A percentile compares a stretch with the other conserved stretches of the same genome.
Conservation (phyloP, 768 basidiomycete species). For the Leccinum variicolor region DNA sequence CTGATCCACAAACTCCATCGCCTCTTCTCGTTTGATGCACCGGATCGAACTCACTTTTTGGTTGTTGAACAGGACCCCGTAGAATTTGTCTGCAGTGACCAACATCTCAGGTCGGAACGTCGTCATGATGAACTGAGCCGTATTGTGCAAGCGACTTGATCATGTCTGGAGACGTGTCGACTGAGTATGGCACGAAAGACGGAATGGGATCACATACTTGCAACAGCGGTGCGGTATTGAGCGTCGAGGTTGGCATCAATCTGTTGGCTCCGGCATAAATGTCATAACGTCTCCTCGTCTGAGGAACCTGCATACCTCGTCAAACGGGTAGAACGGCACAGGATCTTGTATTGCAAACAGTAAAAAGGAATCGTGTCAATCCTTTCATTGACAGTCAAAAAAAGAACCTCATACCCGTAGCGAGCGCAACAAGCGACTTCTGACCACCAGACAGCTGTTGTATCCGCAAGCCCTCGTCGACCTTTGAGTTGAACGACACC, state of each 20-base stretch:
- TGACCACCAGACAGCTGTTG: constrained; percentile 98
- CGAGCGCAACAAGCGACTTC: constrained; percentile 94
- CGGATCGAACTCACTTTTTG: constrained; percentile 92
- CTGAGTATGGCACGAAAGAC: constrained; percentile 35
- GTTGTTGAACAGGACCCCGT: constrained; percentile 94
- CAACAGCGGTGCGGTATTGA: constrained; percentile 95
- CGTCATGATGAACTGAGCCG: constrained; percentile 96
- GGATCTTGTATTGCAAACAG: constrained; percentile 99
- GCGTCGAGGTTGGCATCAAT: constrained; percentile 98
- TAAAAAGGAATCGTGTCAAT: constrained; percentile 26
- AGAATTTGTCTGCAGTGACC: constrained; percentile 93
- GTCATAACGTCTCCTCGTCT: not conserved
- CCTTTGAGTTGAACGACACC: constrained; percentile 99
- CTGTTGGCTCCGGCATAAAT: constrained; percentile 31
- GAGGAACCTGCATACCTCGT: constrained; percentile 57
- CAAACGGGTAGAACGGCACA: constrained; percentile 98
- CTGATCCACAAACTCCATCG: constrained; percentile 93
- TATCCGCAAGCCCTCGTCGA: constrained; percentile 93
- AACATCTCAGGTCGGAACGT: constrained; percentile 99
- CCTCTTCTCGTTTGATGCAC: constrained; percentile 84
- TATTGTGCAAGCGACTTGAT: constrained; percentile 84
- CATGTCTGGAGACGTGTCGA: constrained; percentile 46
- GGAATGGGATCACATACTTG: constrained; percentile 51
- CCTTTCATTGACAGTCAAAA: not conserved
- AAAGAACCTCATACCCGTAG: constrained; percentile 57